These are phyloP conservation scores for Aspergillus sp. DNA, from an alignment of 2,329 filamentous ascomycete genomes.

Conservation along the genomic window DNA sequence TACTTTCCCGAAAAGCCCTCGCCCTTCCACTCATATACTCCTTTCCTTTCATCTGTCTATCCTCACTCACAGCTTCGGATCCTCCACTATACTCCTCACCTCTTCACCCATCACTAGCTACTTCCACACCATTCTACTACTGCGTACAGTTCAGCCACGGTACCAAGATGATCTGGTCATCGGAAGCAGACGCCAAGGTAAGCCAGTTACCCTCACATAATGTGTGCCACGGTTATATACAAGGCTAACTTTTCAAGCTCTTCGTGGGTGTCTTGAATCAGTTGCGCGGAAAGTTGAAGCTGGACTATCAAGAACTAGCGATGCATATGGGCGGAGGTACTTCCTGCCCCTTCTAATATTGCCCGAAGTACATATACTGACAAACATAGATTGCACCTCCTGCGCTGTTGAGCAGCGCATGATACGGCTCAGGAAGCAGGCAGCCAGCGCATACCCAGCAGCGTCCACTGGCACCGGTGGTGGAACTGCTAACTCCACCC, in stretches of 20 bases:
- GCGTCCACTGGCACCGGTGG: neutral
- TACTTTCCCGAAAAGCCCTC: too few species aligned
- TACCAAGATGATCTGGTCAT: slow-evolving; percentile 11
- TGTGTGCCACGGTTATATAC: neutral
- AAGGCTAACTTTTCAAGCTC: slow-evolving; percentile 6
- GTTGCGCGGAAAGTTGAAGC: slow-evolving; percentile 7
- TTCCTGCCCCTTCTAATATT: neutral
- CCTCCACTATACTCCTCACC: too few species aligned
- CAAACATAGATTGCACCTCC: slow-evolving; percentile 7
- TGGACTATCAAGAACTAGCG: slow-evolving; percentile 9
- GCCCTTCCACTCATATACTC: too few species aligned
- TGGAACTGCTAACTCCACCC: neutral
- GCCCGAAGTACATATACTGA: neutral
- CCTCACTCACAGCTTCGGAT: too few species aligned
- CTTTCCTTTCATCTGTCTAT: too few species aligned
- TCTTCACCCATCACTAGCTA: too few species aligned
- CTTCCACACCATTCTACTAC: too few species aligned
- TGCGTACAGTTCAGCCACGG: too few species aligned
- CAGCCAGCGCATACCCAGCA: neutral
- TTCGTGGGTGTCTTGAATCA: slow-evolving; percentile 15
- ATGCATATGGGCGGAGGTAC: slow-evolving; percentile 16
- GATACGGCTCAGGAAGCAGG: slow-evolving; percentile 5
- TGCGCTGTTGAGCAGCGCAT: slow-evolving; percentile 11
- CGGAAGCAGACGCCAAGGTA: slow-evolving; percentile 17
- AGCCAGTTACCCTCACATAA: neutral